phyloP scores from a whole-genome alignment of 768 basidiomycete genomes.

The Coprinopsis marcescibilis region DNA sequence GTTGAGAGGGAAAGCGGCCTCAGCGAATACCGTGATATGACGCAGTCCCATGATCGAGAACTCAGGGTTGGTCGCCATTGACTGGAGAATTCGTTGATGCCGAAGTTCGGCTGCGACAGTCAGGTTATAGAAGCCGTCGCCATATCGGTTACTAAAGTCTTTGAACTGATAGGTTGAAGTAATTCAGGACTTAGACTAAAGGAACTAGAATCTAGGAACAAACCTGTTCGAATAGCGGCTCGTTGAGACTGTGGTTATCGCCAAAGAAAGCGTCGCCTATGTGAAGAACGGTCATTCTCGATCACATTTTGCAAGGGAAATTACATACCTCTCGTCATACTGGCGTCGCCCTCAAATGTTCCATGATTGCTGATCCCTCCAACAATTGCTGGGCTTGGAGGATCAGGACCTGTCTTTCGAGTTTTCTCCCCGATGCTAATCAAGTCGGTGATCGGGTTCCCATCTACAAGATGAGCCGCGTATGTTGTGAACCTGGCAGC shows the following conservation, averaged over 20 bases:
- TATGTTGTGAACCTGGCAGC: slow-evolving; percentile 14
- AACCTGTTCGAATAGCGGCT: slow-evolving; percentile 17
- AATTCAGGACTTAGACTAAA: neutral
- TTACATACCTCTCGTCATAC: slow-evolving; percentile 11
- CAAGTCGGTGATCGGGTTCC: slow-evolving; percentile 15
- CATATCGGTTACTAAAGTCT: slow-evolving; percentile 9
- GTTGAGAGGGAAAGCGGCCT: slow-evolving; percentile 10
- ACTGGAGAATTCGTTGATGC: slow-evolving; percentile 4
- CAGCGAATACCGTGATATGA: slow-evolving; percentile 9
- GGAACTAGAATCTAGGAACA: slow-evolving; percentile 1
- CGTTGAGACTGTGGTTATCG: slow-evolving; percentile 19
- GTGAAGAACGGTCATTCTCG: neutral
- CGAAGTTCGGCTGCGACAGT: slow-evolving; percentile 10
- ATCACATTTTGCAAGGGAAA: neutral
- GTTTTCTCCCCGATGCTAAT: slow-evolving; percentile 18
- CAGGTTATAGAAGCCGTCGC: slow-evolving; percentile 12
- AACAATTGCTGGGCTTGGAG: slow-evolving; percentile 15
- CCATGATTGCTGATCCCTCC: slow-evolving; percentile 17
- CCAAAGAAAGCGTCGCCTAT: slow-evolving; percentile 14
- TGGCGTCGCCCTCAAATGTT: slow-evolving; percentile 17
- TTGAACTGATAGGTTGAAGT: slow-evolving; percentile 1
- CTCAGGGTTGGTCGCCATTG: slow-evolving; percentile 15
- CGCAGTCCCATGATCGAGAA: slow-evolving; percentile 10
- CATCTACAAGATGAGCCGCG: slow-evolving; percentile 16
- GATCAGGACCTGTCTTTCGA: slow-evolving; percentile 14